Percentiles rank a stretch among this genome's conserved stretches.
These are phyloP conservation scores for Candida labiduridarum DNA, from an alignment of 1,139 yeast genomes.

Conservation along the genomic window DNA sequence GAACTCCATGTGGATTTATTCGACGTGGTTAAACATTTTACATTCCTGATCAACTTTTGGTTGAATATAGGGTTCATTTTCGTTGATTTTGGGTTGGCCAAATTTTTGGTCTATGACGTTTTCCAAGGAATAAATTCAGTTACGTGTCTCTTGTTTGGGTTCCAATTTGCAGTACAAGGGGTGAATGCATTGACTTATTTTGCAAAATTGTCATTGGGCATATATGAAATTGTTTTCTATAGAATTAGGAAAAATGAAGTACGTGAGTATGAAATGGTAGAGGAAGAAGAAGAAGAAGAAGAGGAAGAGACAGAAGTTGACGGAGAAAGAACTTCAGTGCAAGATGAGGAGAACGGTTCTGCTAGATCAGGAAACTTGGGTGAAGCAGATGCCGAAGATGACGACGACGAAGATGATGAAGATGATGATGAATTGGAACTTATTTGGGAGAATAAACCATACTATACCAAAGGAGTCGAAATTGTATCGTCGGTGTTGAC, in stretches of 20 bases:
- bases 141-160: slow-evolving; percentile 65
- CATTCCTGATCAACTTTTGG: slow-evolving; percentile 21
- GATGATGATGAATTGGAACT: slow-evolving; percentile 57
- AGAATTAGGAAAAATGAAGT: slow-evolving; percentile 15
- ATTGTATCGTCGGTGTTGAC: slow-evolving; percentile 49
- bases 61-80: slow-evolving; percentile 43
- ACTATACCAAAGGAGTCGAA: slow-evolving; percentile 61
- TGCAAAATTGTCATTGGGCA: slow-evolving; percentile 54
- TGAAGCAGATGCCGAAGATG: slow-evolving; percentile 8
- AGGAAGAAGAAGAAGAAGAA: slow-evolving; percentile 54
- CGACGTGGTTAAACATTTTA: slow-evolving; percentile 13
- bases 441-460: slow-evolving; percentile 72
- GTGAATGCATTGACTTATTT: slow-evolving; percentile 54
- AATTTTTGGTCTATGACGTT: slow-evolving; percentile 60
- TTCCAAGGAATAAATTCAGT: slow-evolving; percentile 53
- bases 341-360: slow-evolving; percentile 44
- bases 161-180: slow-evolving; percentile 71
- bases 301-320: slow-evolving; percentile 69
- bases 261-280: slow-evolving; percentile 27
- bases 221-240: slow-evolving; percentile 54
- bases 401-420: slow-evolving; percentile 23
- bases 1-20: slow-evolving; percentile 16
- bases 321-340: slow-evolving; percentile 55
- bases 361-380: slow-evolving; percentile 31
- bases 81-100: slow-evolving; percentile 56